Evolutionary conservation across 441 rosid species (phyloP), one percentile per base, ranked within the genome.

Genomic region (Croton setiger): DNA sequence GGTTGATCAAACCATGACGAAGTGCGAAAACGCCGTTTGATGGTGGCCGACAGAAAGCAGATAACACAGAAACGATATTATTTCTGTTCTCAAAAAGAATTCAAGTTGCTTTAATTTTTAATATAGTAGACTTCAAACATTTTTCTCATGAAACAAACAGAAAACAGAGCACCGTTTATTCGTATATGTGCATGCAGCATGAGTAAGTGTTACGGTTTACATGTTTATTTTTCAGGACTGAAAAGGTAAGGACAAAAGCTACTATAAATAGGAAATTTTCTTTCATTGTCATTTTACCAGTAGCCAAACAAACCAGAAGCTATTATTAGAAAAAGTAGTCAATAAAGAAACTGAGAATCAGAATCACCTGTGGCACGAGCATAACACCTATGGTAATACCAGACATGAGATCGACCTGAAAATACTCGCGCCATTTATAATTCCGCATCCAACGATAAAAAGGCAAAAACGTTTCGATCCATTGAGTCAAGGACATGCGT

Each of bases 311-410:
- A 14, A 58, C 39, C 56, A 15, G n/a, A 71, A 35, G 47, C 7
- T 27, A 53, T 48, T 13, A 2, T 27, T 27, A 27, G 31, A 0
- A 27, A 62, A 44, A 44, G 3, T 18, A 37, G 69, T 65, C 17
- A 65, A 64, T 3, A 1, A 57, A 39, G 7, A 37, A 35, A 10
- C 2, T 44, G n/a, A 17, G 55, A 27, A 17, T 35, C 14, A 47
- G 23, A 77, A 75, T 80, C 55, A 91, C 98, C 97, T 93, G 98
- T 10, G 98, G 98, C n/a, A 93, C 97, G 31, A 93, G 97, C 98
- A 93, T 93, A 49, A 93, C 63, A 57, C 92, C 98, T 64, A 89
- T 90, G 80, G 98, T 90, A 69, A 73, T 69, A 39, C 98, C 98
- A 21, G 98, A 96, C 87, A 87, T 80, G 68, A 93, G 91, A 85